These are phyloP conservation scores for Cryptosporidium ubiquitum DNA, from an alignment of 169 alveolate genomes.

Conservation along the genomic window DNA sequence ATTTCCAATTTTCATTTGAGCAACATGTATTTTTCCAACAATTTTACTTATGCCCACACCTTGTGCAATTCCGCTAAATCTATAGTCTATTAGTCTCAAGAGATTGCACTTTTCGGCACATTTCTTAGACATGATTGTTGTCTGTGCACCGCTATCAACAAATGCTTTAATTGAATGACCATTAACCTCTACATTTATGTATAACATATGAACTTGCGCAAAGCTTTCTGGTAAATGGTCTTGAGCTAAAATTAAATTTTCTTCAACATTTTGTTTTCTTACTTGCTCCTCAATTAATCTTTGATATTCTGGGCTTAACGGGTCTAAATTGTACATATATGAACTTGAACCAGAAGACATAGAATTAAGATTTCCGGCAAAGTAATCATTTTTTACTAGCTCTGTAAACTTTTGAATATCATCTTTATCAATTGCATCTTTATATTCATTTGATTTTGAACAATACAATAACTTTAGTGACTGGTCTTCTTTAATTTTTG, in stretches of 20 bases:
- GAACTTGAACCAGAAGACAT: conserved; percentile 29
- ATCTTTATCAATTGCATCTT: conserved; percentile 66
- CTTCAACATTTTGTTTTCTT: conserved; percentile 85
- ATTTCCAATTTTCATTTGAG: conserved; percentile 91
- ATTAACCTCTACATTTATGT: conserved; percentile 89
- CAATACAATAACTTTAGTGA: conserved; percentile 59
- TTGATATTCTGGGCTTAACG: conserved; percentile 90
- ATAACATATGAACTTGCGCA: conserved; percentile 91
- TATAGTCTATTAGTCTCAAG: conserved; percentile 89
- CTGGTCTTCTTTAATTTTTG: conserved; percentile 74
- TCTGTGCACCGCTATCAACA: conserved; percentile 97
- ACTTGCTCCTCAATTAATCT: conserved; percentile 88
- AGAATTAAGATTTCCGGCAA: conserved; percentile 16
- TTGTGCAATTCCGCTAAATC: conserved; percentile 93
- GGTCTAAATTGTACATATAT: conserved; percentile 79
- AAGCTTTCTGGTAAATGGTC: conserved; percentile 84
- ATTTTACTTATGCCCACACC: conserved; percentile 95
- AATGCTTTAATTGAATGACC: conserved; percentile 91
- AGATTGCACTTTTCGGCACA: conserved; percentile 92
- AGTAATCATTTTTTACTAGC: background rate
- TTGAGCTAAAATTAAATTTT: conserved; percentile 85
- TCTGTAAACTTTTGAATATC: conserved; percentile 2
- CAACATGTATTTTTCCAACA: conserved; percentile 94
- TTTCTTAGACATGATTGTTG: conserved; percentile 90
- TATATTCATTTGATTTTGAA: conserved; percentile 65